Base-by-base conservation (phyloP, 2,329 filamentous ascomycete species). In the Apiospora arundinis region DNA sequence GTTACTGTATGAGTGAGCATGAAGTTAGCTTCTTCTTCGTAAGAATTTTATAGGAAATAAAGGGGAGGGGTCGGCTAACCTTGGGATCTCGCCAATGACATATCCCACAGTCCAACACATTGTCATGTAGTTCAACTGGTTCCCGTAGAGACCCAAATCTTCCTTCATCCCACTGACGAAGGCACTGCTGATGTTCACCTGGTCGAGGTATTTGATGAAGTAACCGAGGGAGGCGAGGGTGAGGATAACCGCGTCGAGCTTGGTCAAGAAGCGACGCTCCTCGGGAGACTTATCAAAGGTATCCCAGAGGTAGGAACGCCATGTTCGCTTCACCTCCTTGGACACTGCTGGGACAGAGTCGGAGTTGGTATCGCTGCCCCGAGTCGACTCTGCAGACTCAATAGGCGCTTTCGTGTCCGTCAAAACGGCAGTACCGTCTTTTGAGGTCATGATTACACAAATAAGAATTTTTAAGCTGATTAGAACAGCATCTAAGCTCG, bases 261-360 rank as follows among this genome's bases (percentile, higher is more conserved):
- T 85, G 74, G 83, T 80, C 14, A 85, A 75, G 40, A 85, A 83
- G 9, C 74, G 76, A 1, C 80, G 77, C 72, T 85, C 83, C 65
- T 82, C 80, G 0, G 81, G 81, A 0, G 81, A 80, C 71, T 83
- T 83, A 71, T 83, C 82, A 23, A 86, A 79, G 0, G 83, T 85
- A 72, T 87, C 85, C 85, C 85, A 86, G 23, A 86, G 12, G 63
- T 85, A 84, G 0, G 84, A 85, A 40, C 79, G 80, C 85, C 85
- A 87, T 44, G 82, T 85, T 40, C 72, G 71, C 63, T 81, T 81
- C 0, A 81, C 81, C 9, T 76, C 76, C 42, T 79, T 73, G 25
- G 67, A 74, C 4, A 76, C 70, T 9, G 70, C 70, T 12, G 70
- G 68, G 4, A 72, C 69, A 40, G 71, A 66, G 4, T 32, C 67